phyloP scores from a whole-genome alignment of 139 green algal genomes.

The Limnomonas spitsbergensis region DNA sequence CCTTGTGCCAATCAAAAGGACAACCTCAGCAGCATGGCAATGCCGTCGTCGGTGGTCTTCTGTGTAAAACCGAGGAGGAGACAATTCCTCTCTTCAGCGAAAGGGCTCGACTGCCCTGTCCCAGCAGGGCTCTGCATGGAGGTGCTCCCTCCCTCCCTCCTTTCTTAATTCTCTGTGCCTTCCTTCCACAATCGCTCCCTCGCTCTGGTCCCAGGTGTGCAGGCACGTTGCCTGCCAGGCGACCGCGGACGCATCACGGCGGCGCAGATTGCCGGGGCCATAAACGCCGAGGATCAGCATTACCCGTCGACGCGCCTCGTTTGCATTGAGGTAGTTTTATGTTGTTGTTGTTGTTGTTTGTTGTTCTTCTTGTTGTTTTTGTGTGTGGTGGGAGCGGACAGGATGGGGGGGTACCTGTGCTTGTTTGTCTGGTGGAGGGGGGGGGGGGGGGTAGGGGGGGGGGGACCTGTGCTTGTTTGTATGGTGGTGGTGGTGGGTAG shows the following conservation, averaged over 20 bases:
- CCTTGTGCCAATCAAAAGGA: no score
- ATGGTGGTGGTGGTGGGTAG: no score
- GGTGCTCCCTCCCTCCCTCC: no score
- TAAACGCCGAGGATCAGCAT: slow-evolving; percentile 64
- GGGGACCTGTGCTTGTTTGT: slow-evolving; percentile 21
- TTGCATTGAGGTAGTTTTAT: not conserved
- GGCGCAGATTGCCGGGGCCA: slow-evolving; percentile 19
- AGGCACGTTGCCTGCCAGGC: slow-evolving; percentile 28
- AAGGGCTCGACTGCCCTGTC: no score
- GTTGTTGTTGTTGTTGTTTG: no score
- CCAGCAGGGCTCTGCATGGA: no score
- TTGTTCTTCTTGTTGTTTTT: not conserved
- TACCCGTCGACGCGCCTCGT: slow-evolving; percentile 54
- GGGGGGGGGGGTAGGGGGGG: no score
- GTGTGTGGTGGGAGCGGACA: not conserved
- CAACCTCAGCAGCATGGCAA: no score
- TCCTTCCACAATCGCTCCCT: not conserved
- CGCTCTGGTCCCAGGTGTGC: slow-evolving; percentile 28
- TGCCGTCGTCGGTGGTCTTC: no score
- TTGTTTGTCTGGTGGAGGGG: not conserved
- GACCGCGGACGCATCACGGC: slow-evolving; percentile 29
- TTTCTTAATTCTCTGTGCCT: no score
- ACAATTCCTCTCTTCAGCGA: no score
- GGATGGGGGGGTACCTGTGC: not conserved
- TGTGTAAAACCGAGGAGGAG: no score